Evolutionary conservation across 176 grass and related monocot species (phyloP).

Genomic region (Rhynchospora breviuscula): DNA sequence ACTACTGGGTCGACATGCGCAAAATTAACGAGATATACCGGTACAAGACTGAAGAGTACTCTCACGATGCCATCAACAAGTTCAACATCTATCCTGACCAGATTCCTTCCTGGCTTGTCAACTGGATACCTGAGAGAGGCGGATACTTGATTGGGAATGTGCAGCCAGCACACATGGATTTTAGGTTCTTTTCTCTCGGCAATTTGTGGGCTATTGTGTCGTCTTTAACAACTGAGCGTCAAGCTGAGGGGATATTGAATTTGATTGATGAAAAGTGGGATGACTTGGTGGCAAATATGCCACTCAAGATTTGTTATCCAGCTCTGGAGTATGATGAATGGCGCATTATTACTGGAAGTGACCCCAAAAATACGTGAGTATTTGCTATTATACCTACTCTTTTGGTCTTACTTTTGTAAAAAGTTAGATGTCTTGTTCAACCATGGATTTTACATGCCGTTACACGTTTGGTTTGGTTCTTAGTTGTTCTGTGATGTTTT

Average conservation of each 20-base stretch:
- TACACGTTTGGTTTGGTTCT: background rate
- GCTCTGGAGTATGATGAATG: constrained; percentile 87
- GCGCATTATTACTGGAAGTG: constrained; percentile 89
- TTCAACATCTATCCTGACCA: constrained; percentile 90
- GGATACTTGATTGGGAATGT: constrained; percentile 85
- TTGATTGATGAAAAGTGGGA: constrained; percentile 97
- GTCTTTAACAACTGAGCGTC: constrained; percentile 69
- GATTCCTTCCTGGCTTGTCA: constrained; percentile 76
- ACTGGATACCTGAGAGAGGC: constrained; percentile 86
- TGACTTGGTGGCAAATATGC: constrained; percentile 90
- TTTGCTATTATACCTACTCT: constrained; percentile 3
- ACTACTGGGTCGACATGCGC: constrained; percentile 89
- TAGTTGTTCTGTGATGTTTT: constrained; percentile 7
- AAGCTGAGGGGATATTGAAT: constrained; percentile 86
- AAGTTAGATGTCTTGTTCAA: constrained; percentile 15
- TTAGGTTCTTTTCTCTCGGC: constrained; percentile 95
- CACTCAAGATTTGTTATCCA: constrained; percentile 97
- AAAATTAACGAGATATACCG: constrained; percentile 94
- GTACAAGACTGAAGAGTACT: constrained; percentile 92
- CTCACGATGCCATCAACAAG: constrained; percentile 78
- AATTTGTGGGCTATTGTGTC: constrained; percentile 92
- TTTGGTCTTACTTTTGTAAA: constrained; percentile 7
- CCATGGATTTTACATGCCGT: constrained; percentile 1
- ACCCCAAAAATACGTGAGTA: constrained; percentile 96
- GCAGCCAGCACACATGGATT: constrained; percentile 97